Conservation (phyloP, 176 grass and related monocot species). For the Bromus sterilis region DNA sequence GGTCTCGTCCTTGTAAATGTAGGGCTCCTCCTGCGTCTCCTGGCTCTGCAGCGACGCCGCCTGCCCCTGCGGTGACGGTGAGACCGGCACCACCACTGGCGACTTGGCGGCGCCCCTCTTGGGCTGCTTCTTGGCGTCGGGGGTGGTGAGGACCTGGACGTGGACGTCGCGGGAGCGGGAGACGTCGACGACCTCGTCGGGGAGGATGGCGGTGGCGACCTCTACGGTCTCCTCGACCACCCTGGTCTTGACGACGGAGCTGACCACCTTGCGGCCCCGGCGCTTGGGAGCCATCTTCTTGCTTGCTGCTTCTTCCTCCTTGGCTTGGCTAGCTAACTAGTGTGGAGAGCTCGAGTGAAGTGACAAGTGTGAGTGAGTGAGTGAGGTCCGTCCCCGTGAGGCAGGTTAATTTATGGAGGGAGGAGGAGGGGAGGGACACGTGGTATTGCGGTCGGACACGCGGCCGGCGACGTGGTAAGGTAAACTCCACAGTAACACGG, state of each 20-base stretch:
- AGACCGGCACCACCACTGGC: not conserved
- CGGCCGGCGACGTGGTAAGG: too few species aligned
- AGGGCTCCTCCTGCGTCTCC: constrained; percentile 32
- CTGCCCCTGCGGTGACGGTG: not conserved
- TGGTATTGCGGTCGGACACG: too few species aligned
- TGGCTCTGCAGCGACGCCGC: constrained; percentile 8
- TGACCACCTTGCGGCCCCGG: not conserved
- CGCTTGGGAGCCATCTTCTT: constrained; percentile 43
- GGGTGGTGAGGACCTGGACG: constrained; percentile 15
- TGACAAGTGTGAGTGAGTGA: not conserved
- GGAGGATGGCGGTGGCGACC: constrained; percentile 18
- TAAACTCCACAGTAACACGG: too few species aligned
- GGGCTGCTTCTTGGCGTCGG: not conserved
- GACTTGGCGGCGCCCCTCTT: not conserved
- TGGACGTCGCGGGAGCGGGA: constrained; percentile 19
- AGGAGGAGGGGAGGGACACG: too few species aligned
- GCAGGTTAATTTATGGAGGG: too few species aligned
- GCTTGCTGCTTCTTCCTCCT: not conserved
- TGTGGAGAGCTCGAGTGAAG: not conserved
- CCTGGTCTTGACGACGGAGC: constrained; percentile 39
- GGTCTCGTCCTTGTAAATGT: not conserved
- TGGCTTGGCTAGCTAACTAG: not conserved
- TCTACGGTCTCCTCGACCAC: constrained; percentile 44
- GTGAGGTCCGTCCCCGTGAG: too few species aligned
- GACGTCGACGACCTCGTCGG: not conserved